Evolutionary conservation across 2,329 filamentous ascomycete species (phyloP), one percentile per base, ranked within the genome.

Genomic region (Penicillium sp.): DNA sequence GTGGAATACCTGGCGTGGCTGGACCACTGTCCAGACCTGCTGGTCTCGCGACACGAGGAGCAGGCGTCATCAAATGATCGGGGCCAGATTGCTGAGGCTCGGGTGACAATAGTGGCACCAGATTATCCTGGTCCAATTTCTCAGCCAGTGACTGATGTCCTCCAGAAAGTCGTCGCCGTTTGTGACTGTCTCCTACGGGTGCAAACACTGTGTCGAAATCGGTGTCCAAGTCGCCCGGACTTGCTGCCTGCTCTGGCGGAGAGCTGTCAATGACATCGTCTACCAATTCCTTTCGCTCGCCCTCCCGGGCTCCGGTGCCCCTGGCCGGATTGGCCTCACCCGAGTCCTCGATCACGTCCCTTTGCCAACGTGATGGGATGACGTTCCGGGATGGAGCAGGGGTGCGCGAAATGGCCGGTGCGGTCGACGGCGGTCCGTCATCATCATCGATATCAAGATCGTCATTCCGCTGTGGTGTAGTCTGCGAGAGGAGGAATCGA

Each of bases 121-220:
- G 18, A 22, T 24, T 28, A 20, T 10, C 6, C 4, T 24, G 13
- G 7, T 43, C 4, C n/a, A 40, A 18, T 5, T 45, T 43, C 14
- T 44, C 44, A 5, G n/a, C 32, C 7, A 45, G 18, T 3, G 49
- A 2, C 8, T 28, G 34, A 7, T 47, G 16, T 28, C 51, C 50
- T 18, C 42, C 31, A 14, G 57, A 61, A 22, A 65, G 48, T 13
- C 67, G 66, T 13, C 63, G 63, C 32, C 67, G 58, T 55, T 70
- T 71, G 16, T 56, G 51, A 10, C 57, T 50, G 32, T 58, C 51
- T 18, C 51, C 47, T n/a, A 55, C 51, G 1, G 59, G 42, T 2
- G 58, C 55, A 45, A 69, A 69, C 2, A 66, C 54, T 10, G 55
- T 58, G 28, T 70, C 63, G 16, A 63, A 58, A 18, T 62, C 60